These are phyloP conservation scores for Starmerella vaccinii DNA, from an alignment of 805 yeast genomes.

Conservation along the genomic window DNA sequence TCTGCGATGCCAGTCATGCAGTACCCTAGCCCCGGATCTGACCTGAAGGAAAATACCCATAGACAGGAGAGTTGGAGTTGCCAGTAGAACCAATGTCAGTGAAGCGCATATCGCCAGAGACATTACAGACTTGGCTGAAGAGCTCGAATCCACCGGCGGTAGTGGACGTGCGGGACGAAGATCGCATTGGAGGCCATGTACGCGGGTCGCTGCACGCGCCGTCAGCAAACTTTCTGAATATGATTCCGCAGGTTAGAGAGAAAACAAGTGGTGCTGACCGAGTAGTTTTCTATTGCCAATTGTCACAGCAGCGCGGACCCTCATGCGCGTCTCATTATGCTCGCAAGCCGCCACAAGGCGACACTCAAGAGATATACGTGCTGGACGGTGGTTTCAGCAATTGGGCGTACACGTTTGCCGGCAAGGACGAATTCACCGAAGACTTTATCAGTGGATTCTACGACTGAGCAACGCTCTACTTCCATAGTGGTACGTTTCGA, in stretches of 20 bases:
- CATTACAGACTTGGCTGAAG: slow-evolving; percentile 28
- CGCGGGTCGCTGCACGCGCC: slow-evolving; percentile 48
- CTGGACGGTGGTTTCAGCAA: slow-evolving; percentile 73
- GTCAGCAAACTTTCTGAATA: slow-evolving; percentile 36
- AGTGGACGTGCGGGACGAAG: slow-evolving; percentile 80
- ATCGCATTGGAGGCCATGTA: slow-evolving; percentile 68
- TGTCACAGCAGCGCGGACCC: slow-evolving; percentile 89
- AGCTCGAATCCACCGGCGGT: slow-evolving; percentile 33
- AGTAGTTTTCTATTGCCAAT: slow-evolving; percentile 81
- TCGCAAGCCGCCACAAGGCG: background rate
- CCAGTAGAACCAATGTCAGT: background rate
- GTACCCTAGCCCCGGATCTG: background rate
- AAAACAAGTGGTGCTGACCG: slow-evolving; percentile 35
- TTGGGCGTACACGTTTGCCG: slow-evolving; percentile 66
- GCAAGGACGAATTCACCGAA: slow-evolving; percentile 55
- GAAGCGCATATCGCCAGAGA: slow-evolving; percentile 22
- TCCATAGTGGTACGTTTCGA: too few species aligned
- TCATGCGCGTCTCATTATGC: slow-evolving; percentile 47
- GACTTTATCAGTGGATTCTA: slow-evolving; percentile 40
- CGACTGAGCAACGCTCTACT: background rate
- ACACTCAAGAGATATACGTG: slow-evolving; percentile 48
- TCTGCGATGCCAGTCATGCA: background rate
- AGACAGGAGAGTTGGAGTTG: background rate
- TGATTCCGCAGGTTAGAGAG: slow-evolving; percentile 34
- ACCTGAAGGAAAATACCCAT: background rate